These are phyloP conservation scores for Hemisphaericaspora lyxosophila DNA, from an alignment of 1,139 yeast species.

Conservation along the genomic window DNA sequence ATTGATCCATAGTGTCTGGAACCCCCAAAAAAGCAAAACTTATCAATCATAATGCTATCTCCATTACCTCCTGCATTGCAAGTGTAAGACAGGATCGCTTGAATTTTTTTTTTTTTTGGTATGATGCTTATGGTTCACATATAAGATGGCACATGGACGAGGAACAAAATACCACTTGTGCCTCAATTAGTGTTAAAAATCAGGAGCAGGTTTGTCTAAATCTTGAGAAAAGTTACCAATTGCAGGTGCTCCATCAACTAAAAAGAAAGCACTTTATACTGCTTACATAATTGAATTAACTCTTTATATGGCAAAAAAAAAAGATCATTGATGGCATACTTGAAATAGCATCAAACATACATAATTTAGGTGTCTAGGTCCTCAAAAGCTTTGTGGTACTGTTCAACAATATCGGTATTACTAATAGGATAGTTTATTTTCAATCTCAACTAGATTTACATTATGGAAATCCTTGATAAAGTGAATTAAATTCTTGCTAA, in stretches of 20 bases:
- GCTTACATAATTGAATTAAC: conserved; percentile 45
- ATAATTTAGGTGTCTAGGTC: conserved; percentile 30
- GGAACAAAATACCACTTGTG: conserved; percentile 71
- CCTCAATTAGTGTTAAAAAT: conserved; percentile 59
- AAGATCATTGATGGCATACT: conserved; percentile 64
- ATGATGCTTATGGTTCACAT: conserved; percentile 54
- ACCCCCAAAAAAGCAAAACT: conserved; percentile 40
- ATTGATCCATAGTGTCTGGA: conserved; percentile 28
- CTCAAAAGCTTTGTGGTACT: conserved; percentile 32
- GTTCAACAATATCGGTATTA: conserved; percentile 43
- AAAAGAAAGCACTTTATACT: conserved; percentile 48
- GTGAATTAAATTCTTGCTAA: conserved; percentile 52
- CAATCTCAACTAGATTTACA: conserved; percentile 40
- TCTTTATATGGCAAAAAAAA: conserved; percentile 57
- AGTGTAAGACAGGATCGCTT: conserved; percentile 52
- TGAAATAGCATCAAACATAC: conserved; percentile 58
- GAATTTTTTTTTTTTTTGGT: conserved; percentile 43
- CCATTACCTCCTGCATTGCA: conserved; percentile 20
- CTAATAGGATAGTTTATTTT: conserved; percentile 48
- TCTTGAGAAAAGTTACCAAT: conserved; percentile 48
- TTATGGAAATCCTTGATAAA: conserved; percentile 44
- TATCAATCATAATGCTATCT: conserved; percentile 29
- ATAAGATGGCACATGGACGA: conserved; percentile 56
- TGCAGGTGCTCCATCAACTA: conserved; percentile 72
- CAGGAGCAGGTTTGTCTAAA: conserved; percentile 48